Evolutionary conservation across 1,284 basidiomycete species (phyloP).

Genomic region (Trichosporon asahii): DNA sequence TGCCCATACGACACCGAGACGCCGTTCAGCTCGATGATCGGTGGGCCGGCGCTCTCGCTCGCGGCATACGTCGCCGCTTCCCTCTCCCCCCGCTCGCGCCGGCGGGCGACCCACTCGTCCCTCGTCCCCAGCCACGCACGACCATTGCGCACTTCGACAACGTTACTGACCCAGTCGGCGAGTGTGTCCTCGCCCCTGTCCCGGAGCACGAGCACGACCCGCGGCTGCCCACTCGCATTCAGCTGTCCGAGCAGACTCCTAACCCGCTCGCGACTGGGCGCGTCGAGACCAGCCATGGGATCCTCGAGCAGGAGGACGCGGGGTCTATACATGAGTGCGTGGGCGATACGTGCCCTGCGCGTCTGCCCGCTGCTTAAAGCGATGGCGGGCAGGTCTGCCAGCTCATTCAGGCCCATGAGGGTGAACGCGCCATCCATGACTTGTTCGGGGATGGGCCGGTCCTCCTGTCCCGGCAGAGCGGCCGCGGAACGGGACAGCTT

Average conservation of each 20-base stretch:
- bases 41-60: conserved; percentile 22
- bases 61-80: conserved; percentile 8
- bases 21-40: conserved; percentile 62
- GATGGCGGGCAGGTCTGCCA: conserved; percentile 76
- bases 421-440: conserved; percentile 37
- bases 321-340: conserved; percentile 68
- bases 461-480: conserved; percentile 18
- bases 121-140: conserved; percentile 56
- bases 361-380: conserved; percentile 91
- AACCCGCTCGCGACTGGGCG: conserved; percentile 43
- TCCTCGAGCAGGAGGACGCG: conserved; percentile 77
- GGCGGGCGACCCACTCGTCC: conserved; percentile 55
- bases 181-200: conserved; percentile 66
- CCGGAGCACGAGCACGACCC: conserved; percentile 74
- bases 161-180: conserved; percentile 73
- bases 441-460: background rate
- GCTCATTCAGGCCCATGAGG: conserved; percentile 58
- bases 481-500: conserved; percentile 15
- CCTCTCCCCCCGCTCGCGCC: conserved; percentile 47
- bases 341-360: conserved; percentile 75
- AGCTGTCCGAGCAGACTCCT: conserved; percentile 41
- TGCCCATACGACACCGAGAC: conserved; percentile 71
- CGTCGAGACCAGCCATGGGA: conserved; percentile 57
- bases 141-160: conserved; percentile 56
- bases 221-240: conserved; percentile 35